Conservation (phyloP, 1,284 basidiomycete species). For the Hemileia vastatrix region DNA sequence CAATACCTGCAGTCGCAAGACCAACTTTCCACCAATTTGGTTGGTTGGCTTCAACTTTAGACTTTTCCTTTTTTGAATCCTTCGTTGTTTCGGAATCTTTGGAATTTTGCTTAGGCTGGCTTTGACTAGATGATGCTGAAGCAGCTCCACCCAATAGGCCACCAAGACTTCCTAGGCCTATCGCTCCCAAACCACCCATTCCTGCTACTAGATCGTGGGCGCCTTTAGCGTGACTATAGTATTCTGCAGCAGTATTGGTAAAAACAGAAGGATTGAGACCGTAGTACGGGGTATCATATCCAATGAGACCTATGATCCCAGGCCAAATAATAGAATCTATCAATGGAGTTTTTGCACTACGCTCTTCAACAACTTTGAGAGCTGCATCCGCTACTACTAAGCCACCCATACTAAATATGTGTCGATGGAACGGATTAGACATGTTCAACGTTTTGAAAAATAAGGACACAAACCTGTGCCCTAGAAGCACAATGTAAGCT, state of each 20-base stretch:
- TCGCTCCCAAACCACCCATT: slow-evolving; percentile 3
- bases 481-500: slow-evolving; percentile 7
- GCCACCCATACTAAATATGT: slow-evolving; percentile 18
- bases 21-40: slow-evolving; percentile 19
- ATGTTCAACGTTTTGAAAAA: too few species aligned
- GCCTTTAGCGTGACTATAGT: slow-evolving; percentile 2
- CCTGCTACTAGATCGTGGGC: slow-evolving; percentile 11
- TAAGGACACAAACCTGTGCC: slow-evolving; percentile 7
- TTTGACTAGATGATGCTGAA: neutral
- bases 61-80: neutral
- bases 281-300: slow-evolving; percentile 19
- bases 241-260: slow-evolving; percentile 13
- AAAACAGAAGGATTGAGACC: slow-evolving; percentile 14
- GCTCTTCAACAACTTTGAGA: slow-evolving; percentile 12
- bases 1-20: slow-evolving; percentile 10
- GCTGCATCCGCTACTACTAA: slow-evolving; percentile 18
- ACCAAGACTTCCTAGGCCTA: neutral
- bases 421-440: too few species aligned
- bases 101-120: neutral
- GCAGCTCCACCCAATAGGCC: neutral
- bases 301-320: slow-evolving; percentile 19
- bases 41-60: neutral
- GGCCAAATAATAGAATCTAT: slow-evolving; percentile 16
- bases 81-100: neutral
- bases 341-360: neutral